Evolutionary conservation across 768 basidiomycete species (phyloP), one percentile per base, ranked within the genome.

Genomic region (Atractiella rhizophila): DNA sequence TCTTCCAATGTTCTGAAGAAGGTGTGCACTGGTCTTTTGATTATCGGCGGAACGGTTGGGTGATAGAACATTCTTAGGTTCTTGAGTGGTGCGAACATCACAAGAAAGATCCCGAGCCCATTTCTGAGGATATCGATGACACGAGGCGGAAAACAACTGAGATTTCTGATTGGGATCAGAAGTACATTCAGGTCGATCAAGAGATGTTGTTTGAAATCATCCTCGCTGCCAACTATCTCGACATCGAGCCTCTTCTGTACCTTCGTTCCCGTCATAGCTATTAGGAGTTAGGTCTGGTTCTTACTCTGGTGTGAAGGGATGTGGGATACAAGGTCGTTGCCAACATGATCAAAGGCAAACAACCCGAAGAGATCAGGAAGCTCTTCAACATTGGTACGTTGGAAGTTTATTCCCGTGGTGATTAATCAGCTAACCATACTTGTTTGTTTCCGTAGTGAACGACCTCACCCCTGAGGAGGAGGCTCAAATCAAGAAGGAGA

Each of bases 331-430:
- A 91, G 68, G 91, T 83, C 4, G 86, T 91, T 4, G 91, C 91
- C 12, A 96, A 96, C 68, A 98, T 96, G 91, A 96, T 98, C 70
- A 96, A 98, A 66, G 91, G 91, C 26, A 98, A 98, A 70, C 88
- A 86, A 4, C 91, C 91, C 19, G 91, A 96, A 60, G 91, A 96
- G 64, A 96, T 98, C 51, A 76, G 88, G 44, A 94, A 94, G 56
- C 70, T 96, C 40, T 56, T 55, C 51, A 58, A 61, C 52, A 51
- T 55, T 16, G 36, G 40, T 25, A 85, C 57, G n/a, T n/a, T 83
- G 88, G 62, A 91, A 91, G 56, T 9, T 9, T 9, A 18, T 9
- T 9, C 24, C 9, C 10, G 13, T 18, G 16, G 24, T 16, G 16
- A 18, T 35, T 10, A 35, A 35, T 16, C 16, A 41, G 37, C 26